A percentile compares a stretch with the other conserved stretches of the same genome.
Conservation (phyloP, 139 green algal genomes). For the Chlamydomonas applanata region DNA sequence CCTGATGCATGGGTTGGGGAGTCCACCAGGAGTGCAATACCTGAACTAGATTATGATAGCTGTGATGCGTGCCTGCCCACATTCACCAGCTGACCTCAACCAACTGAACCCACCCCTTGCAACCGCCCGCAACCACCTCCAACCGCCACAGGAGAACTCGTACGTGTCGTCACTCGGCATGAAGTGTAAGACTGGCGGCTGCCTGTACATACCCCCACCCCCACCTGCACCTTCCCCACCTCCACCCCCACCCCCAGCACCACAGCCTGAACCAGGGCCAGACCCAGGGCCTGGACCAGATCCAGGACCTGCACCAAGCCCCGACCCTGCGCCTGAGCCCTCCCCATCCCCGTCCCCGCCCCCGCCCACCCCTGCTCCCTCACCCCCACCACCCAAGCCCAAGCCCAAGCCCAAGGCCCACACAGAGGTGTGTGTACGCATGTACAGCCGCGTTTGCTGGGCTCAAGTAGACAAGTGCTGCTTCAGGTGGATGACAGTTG, state of each 20-base stretch:
- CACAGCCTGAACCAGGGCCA: not conserved
- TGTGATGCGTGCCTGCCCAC: too few relatives aligned
- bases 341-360: not conserved
- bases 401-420: slow-evolving; percentile 19
- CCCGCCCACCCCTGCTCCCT: not conserved
- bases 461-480: too few relatives aligned
- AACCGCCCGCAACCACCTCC: too few relatives aligned
- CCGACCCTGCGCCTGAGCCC: not conserved
- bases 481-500: too few relatives aligned
- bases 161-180: slow-evolving; percentile 60
- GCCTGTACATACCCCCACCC: slow-evolving; percentile 47
- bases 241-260: slow-evolving; percentile 2
- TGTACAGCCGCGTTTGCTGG: too few relatives aligned
- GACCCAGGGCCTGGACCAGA: not conserved
- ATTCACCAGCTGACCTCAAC: too few relatives aligned
- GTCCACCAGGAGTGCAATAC: not conserved
- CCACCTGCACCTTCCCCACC: slow-evolving; percentile 29
- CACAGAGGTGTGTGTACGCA: slow-evolving; percentile 27
- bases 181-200: slow-evolving; percentile 53
- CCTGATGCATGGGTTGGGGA: not conserved
- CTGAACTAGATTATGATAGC: too few relatives aligned
- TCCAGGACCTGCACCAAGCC: not conserved
- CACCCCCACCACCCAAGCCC: slow-evolving; percentile 15
- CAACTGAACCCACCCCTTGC: too few relatives aligned
- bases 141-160: slow-evolving; percentile 42